Evolutionary conservation across 2,329 filamentous ascomycete genomes (phyloP), one percentile per base, ranked within the genome.

Genomic region (Diaporthe sp.): DNA sequence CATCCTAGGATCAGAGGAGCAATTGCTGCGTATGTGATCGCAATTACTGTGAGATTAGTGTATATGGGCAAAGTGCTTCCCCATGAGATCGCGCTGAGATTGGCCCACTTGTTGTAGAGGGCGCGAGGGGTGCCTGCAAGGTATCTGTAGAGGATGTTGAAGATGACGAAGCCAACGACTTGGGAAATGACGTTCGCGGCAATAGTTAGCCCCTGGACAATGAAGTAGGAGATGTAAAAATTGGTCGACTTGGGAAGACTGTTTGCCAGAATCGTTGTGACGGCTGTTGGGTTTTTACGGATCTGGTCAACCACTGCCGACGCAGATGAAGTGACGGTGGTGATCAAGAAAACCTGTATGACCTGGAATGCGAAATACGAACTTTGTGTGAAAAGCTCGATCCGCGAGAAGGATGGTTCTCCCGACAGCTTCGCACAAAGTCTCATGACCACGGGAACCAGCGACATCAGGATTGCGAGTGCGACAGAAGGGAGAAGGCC

Each of bases 221-320:
- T 91, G 79, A 99, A 97, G 85, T 98, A 99, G 0, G 94, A 95
- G 28, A 98, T 93, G 84, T 98, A 99, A 82, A 98, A 97, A 85
- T 98, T 98, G 76, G 95, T 96, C 0, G 95, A 92, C 74, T 91
- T 92, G 25, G 97, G 97, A 8, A 99, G 88, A 75, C 94, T 93
- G 22, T 88, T 81, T 0, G 95, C 93, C 5, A 98, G 88, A 53
- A 97, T 84, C 0, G 82, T 85, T 0, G 95, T 91, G 9, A 92
- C 90, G 0, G 85, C 85, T 3, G 86, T 82, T 0, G 95, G 95
- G 5, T 95, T 79, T 0, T 91, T 53, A 19, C 92, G 86, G 65
- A 97, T 92, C 28, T 91, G 80, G 34, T 89, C 85, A 2, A 92
- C 88, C 0, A 94, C 91, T 9, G 93, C 90, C 4, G 95, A 91